A percentile compares a stretch with the other conserved stretches of the same genome.
phyloP scores from a whole-genome alignment of 495 filamentous ascomycete species.

The Bacidia rubella region DNA sequence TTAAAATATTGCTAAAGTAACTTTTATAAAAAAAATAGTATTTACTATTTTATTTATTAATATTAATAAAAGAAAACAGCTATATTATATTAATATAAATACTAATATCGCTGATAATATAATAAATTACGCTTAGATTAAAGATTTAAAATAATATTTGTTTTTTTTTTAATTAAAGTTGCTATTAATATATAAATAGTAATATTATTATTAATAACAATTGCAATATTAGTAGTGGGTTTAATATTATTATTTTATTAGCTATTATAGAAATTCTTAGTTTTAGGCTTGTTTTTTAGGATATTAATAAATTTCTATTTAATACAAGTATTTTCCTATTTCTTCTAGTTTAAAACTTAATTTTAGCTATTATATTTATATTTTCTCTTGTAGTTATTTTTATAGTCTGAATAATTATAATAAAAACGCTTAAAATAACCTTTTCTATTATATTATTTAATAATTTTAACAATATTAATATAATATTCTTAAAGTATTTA shows the following conservation, averaged over 20 bases:
- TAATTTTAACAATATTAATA: background rate
- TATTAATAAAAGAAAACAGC: background rate
- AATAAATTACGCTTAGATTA: background rate
- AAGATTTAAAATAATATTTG: background rate
- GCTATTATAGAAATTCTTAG: background rate
- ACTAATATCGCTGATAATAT: too few relatives aligned
- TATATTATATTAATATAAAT: too few relatives aligned
- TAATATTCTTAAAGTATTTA: background rate
- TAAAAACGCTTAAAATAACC: too few relatives aligned
- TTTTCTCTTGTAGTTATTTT: too few relatives aligned
- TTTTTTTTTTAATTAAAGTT: background rate
- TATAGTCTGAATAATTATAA: too few relatives aligned
- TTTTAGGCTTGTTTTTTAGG: background rate
- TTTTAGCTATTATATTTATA: too few relatives aligned
- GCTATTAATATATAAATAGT: too few relatives aligned
- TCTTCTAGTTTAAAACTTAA: constrained; percentile 1
- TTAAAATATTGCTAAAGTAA: too few relatives aligned
- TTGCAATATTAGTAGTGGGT: too few relatives aligned
- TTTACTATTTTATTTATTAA: background rate
- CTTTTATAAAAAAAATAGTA: too few relatives aligned
- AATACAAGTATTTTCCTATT: background rate
- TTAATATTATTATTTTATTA: background rate
- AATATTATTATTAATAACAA: too few relatives aligned
- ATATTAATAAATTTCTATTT: background rate
- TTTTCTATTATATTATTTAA: background rate